phyloP scores from a whole-genome alignment of 768 basidiomycete species.

The Gelatoporia subvermispora region DNA sequence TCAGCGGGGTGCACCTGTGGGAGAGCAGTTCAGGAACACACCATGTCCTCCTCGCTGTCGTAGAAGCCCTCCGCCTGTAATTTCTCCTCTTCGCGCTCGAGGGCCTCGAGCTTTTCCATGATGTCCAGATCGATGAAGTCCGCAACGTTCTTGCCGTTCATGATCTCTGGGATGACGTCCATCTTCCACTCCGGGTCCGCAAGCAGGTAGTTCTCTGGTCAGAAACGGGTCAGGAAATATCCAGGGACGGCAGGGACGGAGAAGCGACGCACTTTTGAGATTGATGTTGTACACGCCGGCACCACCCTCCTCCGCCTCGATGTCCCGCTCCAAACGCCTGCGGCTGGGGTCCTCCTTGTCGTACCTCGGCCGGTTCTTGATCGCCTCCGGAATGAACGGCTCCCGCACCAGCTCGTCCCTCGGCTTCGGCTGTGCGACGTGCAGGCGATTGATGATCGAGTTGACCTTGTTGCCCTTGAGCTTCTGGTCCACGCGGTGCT shows the following conservation, averaged over 20 bases:
- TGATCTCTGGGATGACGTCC: conserved; percentile 97
- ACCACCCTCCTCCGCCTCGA: conserved; percentile 82
- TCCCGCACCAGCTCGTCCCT: conserved; percentile 86
- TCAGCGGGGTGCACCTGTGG: not conserved
- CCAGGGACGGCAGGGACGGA: not conserved
- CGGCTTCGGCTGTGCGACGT: conserved; percentile 87
- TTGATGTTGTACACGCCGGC: conserved; percentile 91
- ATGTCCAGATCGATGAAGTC: conserved; percentile 99
- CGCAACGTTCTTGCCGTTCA: conserved; percentile 97
- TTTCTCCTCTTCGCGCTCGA: conserved; percentile 94
- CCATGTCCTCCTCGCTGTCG: conserved; percentile 83
- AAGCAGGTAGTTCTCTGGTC: conserved; percentile 86
- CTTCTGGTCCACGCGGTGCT: conserved; percentile 91
- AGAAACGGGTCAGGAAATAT: not conserved
- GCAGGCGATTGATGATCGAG: conserved; percentile 89
- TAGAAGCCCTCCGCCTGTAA: conserved; percentile 96
- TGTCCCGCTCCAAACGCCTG: conserved; percentile 67
- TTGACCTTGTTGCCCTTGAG: conserved; percentile 93
- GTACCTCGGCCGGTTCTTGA: conserved; percentile 69
- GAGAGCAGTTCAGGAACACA: conserved; percentile 30
- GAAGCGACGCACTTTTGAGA: conserved; percentile 64
- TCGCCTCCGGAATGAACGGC: conserved; percentile 84
- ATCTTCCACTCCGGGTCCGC: conserved; percentile 91
- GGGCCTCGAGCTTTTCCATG: conserved; percentile 90
- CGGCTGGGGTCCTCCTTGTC: conserved; percentile 85